Evolutionary conservation across 495 filamentous ascomycete genomes (phyloP).

Genomic region (Aspergillus cristatus): DNA sequence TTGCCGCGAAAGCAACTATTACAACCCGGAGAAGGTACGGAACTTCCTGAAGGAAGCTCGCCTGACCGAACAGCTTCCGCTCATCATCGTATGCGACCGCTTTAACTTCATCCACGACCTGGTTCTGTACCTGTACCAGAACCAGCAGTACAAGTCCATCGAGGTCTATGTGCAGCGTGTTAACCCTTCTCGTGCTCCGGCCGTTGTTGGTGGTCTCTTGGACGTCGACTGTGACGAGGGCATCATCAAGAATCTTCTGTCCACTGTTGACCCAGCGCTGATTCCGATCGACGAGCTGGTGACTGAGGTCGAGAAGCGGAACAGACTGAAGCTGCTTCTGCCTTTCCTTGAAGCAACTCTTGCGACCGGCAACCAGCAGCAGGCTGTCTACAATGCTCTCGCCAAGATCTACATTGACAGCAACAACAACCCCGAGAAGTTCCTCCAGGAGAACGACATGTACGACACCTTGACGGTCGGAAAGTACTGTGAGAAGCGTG

Average conservation of each 20-base stretch:
- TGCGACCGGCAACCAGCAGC: constrained; percentile 87
- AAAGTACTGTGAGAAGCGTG: constrained; percentile 98
- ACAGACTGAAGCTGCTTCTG: constrained; percentile 88
- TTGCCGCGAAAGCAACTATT: constrained; percentile 88
- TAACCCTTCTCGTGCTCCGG: constrained; percentile 86
- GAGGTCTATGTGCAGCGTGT: constrained; percentile 99
- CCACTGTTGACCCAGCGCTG: constrained; percentile 70
- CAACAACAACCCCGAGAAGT: constrained; percentile 98
- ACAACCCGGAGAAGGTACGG: constrained; percentile 96
- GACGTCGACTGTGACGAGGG: constrained; percentile 96
- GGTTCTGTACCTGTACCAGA: constrained; percentile 95
- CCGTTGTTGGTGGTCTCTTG: constrained; percentile 89
- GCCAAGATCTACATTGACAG: constrained; percentile 99
- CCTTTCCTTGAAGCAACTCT: constrained; percentile 95
- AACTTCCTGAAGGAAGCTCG: constrained; percentile 98
- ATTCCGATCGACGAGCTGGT: constrained; percentile 97
- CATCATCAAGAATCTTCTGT: constrained; percentile 90
- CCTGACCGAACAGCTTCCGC: constrained; percentile 82
- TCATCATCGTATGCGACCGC: constrained; percentile 98
- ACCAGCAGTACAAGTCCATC: constrained; percentile 99
- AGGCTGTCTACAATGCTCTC: constrained; percentile 95
- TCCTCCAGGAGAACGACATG: constrained; percentile 95
- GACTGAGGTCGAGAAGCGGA: constrained; percentile 85
- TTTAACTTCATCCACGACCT: constrained; percentile 98
- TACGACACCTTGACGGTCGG: constrained; percentile 91